Base-by-base conservation (phyloP, 208 protist species). In the Tritrichomonas foetus region DNA sequence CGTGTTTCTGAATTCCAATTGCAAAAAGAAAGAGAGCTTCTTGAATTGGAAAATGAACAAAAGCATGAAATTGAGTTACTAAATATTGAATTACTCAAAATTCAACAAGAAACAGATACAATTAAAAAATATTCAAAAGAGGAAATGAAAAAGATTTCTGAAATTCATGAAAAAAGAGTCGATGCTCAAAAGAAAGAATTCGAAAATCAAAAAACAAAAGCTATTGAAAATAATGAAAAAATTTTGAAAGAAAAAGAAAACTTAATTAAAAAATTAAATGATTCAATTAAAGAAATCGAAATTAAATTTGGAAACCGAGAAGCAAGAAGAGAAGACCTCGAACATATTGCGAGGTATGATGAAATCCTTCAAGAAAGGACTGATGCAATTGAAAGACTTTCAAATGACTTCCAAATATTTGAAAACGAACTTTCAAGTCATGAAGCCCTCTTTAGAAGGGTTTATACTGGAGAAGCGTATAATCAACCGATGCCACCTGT, bases 321-420 rank as follows among this genome's bases (percentile, higher is more conserved):
- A 39, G 47, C 47, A 39, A 5, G 41, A 33, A 27, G 14, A 57
- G 78, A 89, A 89, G 78, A 89, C 30, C 27, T 39, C 5, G 78
- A 89, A 57, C 47, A 89, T 89, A 89, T 89, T 3, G 16, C 33
- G 30, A 89, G 78, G 57, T n/a, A 47, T 14, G 78, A 89, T 57
- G 78, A 89, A 89, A 89, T 89, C 27, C 27, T 89, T 53, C 47
- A 61, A 57, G 78, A 89, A 39, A 53, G 78, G 33, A 57, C 41
- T 27, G 47, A 57, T 50, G 20, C 47, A 33, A n/a, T 89, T 0
- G 47, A 13, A 14, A 89, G 36, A 30, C 5, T 84, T 33, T 16
- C 27, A 53, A 84, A 44, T 39, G 74, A 84, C 1, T n/a, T 84
- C 41, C 53, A 61, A 16, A 61, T 16, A 22, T 61, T 61, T 61